Percentiles rank a stretch among this genome's conserved stretches.
Evolutionary conservation across 1,284 basidiomycete species (phyloP).

Genomic region (Butyriboletus appendiculatus): DNA sequence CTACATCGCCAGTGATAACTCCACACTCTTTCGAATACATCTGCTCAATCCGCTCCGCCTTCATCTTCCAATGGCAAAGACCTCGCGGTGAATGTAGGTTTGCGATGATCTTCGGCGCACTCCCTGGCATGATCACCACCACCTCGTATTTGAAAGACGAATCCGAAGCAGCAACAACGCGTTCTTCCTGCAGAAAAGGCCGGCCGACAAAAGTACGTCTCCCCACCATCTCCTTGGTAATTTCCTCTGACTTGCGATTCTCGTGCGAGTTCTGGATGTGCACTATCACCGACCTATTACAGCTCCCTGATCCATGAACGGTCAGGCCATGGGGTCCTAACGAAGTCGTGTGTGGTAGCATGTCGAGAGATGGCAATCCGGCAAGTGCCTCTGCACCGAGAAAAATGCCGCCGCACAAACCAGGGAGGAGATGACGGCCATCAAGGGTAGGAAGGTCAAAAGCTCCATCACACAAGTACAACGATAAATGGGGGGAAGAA

Average conservation of each 20-base stretch:
- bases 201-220: conserved; percentile 83
- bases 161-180: conserved; percentile 88
- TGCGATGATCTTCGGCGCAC: conserved; percentile 58
- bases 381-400: conserved; percentile 88
- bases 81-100: conserved; percentile 73
- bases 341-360: conserved; percentile 76
- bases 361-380: conserved; percentile 95
- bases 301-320: conserved; percentile 88
- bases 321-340: conserved; percentile 91
- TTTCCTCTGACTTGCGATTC: conserved; percentile 63
- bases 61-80: conserved; percentile 71
- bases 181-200: conserved; percentile 95
- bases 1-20: conserved; percentile 81
- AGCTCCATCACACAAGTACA: conserved; percentile 78
- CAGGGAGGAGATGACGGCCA: conserved; percentile 84
- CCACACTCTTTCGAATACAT: conserved; percentile 90
- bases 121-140: conserved; percentile 54
- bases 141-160: conserved; percentile 87
- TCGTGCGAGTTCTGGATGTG: conserved; percentile 81
- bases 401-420: conserved; percentile 87
- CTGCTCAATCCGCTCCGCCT: conserved; percentile 80
- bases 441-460: conserved; percentile 90
- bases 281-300: conserved; percentile 92
- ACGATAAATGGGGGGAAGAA: conserved; percentile 93
- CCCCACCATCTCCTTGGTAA: conserved; percentile 78